Base-by-base conservation (phyloP, 768 basidiomycete genomes). In the Melanogaster broomeanus region DNA sequence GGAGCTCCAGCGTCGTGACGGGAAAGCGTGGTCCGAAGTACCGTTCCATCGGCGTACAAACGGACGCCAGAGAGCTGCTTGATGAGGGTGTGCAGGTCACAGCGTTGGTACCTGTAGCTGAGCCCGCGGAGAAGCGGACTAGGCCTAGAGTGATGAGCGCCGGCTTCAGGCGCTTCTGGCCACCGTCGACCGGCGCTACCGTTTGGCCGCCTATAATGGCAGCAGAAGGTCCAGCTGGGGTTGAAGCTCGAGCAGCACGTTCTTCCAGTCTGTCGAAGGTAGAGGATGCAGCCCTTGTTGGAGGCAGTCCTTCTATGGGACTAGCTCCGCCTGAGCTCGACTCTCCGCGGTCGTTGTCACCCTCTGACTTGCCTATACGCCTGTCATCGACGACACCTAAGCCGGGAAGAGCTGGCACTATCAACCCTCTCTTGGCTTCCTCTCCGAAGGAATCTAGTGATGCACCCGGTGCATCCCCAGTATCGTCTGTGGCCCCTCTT, bases 1-100 rank as follows among this genome's bases (percentile, higher is more conserved):
- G 68, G 67, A 52, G 73, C 25, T 73, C 77, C 52, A 63, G 60
- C 51, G 42, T 45, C 19, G 51, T 42, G 31, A 45, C 52, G 37
- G 58, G 28, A 43, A 63, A 37, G 58, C 47, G 27, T 56, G 61
- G 40, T 60, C 61, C n/a, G 61, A 73, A 76, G 62, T 90, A 92
- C 59, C 79, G 76, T 47, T 77, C 80, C 34, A 74, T 82, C 55
- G 89, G 85, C 52, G 81, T 90, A 51, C 91, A 93, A 72, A 91
- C 90, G 45, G 70, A 76, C 52, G 66, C 73, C 35, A 75, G 74
- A 45, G 80, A 83, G 61, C 78, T 75, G 59, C 74, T 75, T 47
- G 76, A 74, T 59, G 76, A 81, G 63, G 77, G 75, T 39, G 76
- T 88, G 51, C 90, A 91, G 75, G 84, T 81, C 44, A 68, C 72